Conservation (phyloP, 768 basidiomycete genomes). For the Suillus subalutaceus region DNA sequence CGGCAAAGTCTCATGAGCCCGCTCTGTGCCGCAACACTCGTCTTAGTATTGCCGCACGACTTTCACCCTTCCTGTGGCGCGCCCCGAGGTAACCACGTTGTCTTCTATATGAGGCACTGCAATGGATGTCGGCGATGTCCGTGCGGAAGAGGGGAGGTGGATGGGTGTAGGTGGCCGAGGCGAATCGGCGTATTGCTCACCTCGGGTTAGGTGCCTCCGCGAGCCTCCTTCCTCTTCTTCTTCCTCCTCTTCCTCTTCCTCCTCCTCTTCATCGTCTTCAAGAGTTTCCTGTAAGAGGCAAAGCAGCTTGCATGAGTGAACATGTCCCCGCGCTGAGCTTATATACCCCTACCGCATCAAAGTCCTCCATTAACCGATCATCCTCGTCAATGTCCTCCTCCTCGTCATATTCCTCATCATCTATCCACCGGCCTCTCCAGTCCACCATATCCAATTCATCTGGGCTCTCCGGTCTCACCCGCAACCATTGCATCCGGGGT, state of each 20-base stretch:
- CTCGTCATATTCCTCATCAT: constrained; percentile 73
- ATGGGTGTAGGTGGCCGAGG: constrained; percentile 43
- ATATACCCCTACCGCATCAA: constrained; percentile 65
- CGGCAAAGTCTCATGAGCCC: constrained; percentile 1
- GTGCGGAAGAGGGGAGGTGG: constrained; percentile 45
- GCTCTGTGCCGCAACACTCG: neutral
- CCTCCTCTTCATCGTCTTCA: constrained; percentile 57
- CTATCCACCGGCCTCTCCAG: constrained; percentile 88
- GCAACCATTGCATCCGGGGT: constrained; percentile 96
- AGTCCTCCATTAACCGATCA: constrained; percentile 84
- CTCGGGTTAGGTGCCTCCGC: constrained; percentile 35
- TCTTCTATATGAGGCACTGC: constrained; percentile 50
- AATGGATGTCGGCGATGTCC: constrained; percentile 55
- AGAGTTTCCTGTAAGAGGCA: constrained; percentile 47
- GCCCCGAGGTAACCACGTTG: constrained; percentile 25
- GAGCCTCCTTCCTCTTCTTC: constrained; percentile 32
- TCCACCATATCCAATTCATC: constrained; percentile 87
- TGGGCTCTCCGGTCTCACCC: constrained; percentile 79
- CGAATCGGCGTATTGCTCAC: constrained; percentile 39
- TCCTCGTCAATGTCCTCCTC: constrained; percentile 55
- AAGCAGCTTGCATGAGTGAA: constrained; percentile 17
- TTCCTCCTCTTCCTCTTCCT: constrained; percentile 56
- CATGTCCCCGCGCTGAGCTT: neutral
- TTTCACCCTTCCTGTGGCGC: constrained; percentile 48
- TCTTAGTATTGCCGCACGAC: constrained; percentile 48